Evolutionary conservation across 805 yeast genomes (phyloP), one percentile per base, ranked within the genome.

Genomic region (Yamadazyma olivae): DNA sequence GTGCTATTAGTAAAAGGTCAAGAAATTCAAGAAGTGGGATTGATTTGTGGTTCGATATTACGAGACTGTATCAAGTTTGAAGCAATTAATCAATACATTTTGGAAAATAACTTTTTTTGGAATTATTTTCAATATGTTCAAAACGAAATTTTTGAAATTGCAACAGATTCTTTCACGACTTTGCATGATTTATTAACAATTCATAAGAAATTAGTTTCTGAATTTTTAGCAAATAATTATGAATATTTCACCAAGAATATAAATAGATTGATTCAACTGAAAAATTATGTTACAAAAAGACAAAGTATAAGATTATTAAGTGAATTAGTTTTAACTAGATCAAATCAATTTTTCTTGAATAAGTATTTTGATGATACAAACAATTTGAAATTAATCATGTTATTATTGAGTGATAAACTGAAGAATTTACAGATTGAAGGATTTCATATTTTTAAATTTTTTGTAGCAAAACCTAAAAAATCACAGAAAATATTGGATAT

Each of bases 381-480:
- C 35, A 89, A 89, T 56, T 66, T 93, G 51, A 93, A 91, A 57
- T 62, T 89, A 37, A 75, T 87, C 18, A 93, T 93, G 99, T 73
- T 83, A 24, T 61, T 89, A 42, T 65, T 93, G 45, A 81, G 93
- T 40, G 97, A 91, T 58, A 85, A 83, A 60, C 87, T 95, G 44
- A 85, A 83, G 53, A 90, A 90, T 57, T 73, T 93, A 40, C 96
- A 90, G 56, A 61, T 78, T 36, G 98, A 93, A 57, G 89, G 95
- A 3, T 93, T 93, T 54, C 90, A 93, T 46, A 83, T 91, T 25
- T 91, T 93, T 67, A 93, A 91, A 62, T 84, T 90, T 26, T 88
- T 93, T 60, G 89, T 89, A n/a, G 98, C 96, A 4, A 93, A 93
- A 59, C 99, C 99, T 4, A 80, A 83, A 44, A 90, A 90, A 57